Base-by-base conservation (phyloP, 805 yeast species). In the Candida fluviatilis region DNA sequence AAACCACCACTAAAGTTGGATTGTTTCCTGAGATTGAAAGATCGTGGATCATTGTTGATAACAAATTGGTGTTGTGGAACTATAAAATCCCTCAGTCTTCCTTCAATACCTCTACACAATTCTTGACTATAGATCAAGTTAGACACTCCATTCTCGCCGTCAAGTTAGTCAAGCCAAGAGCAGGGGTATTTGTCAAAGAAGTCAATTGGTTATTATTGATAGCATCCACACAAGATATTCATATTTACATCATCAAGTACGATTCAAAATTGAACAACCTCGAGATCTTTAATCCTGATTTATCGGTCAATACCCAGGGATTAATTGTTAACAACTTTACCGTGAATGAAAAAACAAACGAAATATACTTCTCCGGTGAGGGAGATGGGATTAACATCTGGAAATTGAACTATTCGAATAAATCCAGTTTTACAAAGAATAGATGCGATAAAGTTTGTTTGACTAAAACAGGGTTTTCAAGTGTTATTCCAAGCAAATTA, bases 11-110 rank as follows among this genome's bases (percentile, higher is more conserved):
- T 27, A 79, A 81, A 42, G 81, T 86, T 79, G 99, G 99, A 11
- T 63, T 89, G 18, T 80, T 93, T 48, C 77, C 90, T 0, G 89
- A 84, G 41, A 73, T 93, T 21, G 76, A 78, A 44, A 77, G 95
- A 42, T 79, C 90, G 11, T 93, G 97, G 96, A 73, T 91, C 23
- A 78, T 84, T 3, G 77, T 82, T 23, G 97, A 88, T 53, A 82
- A 83, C 55, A 83, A 84, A 50, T 68, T 91, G 50, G 76, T 84
- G 24, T 70, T 95, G 17, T 93, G 98, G 98, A 83, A 89, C 57
- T 79, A 82, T 54, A 76, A 74, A 40, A 70, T 78, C 10, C 71
- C 71, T 3, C 72, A 75, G 19, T 73, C 76, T 16, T 65, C 72
- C 10, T 66, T 67, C 42, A 64, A 64, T 47, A 57, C 54, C 34